These are phyloP conservation scores for Coniochaeta hoffmannii DNA, from an alignment of 2,329 filamentous ascomycete genomes.

Conservation along the genomic window DNA sequence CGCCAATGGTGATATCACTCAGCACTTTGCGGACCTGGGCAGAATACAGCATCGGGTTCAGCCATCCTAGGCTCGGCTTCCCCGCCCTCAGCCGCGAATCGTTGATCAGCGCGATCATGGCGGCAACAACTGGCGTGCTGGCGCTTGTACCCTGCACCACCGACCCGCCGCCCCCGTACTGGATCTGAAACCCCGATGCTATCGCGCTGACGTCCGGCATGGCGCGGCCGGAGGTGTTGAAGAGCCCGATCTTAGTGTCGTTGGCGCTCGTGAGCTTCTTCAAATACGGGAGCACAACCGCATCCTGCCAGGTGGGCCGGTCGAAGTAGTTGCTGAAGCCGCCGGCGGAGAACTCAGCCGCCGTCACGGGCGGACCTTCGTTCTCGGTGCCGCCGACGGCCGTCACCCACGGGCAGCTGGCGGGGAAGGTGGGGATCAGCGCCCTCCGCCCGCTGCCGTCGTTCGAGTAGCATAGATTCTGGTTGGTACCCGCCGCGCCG, in stretches of 20 bases:
- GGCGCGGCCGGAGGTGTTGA: constrained; percentile 37
- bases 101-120: constrained; percentile 47
- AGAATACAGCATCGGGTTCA: constrained; percentile 43
- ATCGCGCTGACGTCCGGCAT: constrained; percentile 47
- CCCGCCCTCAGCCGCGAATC: constrained; percentile 41
- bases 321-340: constrained; percentile 46
- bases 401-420: constrained; percentile 45
- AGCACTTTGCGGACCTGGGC: constrained; percentile 26
- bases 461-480: constrained; percentile 48
- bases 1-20: constrained; percentile 32
- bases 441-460: constrained; percentile 45
- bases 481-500: constrained; percentile 33
- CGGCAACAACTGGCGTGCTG: constrained; percentile 45
- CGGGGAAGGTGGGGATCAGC: constrained; percentile 15
- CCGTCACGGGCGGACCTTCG: constrained; percentile 27
- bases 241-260: constrained; percentile 33
- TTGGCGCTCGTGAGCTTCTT: constrained; percentile 5
- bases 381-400: constrained; percentile 44
- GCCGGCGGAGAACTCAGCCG: constrained; percentile 38
- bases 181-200: constrained; percentile 45
- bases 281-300: constrained; percentile 32
- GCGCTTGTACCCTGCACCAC: constrained; percentile 39
- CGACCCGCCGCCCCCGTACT: constrained; percentile 18
- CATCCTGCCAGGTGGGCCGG: constrained; percentile 37
- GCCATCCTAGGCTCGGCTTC: constrained; percentile 43